phyloP scores from a whole-genome alignment of 768 basidiomycete genomes.

The Tubosaeta brunneosetosa region DNA sequence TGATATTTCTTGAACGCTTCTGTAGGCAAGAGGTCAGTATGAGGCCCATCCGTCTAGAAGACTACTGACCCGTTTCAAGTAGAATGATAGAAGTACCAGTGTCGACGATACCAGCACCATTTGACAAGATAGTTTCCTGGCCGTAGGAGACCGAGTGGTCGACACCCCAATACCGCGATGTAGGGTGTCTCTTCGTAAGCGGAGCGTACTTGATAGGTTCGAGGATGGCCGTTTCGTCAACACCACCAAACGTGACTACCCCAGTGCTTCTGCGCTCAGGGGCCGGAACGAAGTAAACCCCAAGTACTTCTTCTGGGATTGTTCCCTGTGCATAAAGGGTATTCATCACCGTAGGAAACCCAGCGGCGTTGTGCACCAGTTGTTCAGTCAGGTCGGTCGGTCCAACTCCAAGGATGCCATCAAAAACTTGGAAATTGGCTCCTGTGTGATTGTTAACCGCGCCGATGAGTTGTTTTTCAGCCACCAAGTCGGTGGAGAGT shows the following conservation, averaged over 20 bases:
- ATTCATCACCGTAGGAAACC: slow-evolving; percentile 32
- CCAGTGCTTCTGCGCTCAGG: slow-evolving; percentile 14
- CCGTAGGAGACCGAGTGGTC: slow-evolving; percentile 24
- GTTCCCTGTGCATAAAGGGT: slow-evolving; percentile 27
- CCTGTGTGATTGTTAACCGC: slow-evolving; percentile 17
- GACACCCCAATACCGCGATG: slow-evolving; percentile 28
- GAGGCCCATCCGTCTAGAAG: neutral
- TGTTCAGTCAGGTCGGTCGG: slow-evolving; percentile 30
- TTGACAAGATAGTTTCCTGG: slow-evolving; percentile 10
- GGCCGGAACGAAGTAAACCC: slow-evolving; percentile 29
- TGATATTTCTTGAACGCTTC: slow-evolving; percentile 19
- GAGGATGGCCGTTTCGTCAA: slow-evolving; percentile 11
- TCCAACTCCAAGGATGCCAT: slow-evolving; percentile 20
- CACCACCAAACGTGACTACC: slow-evolving; percentile 22
- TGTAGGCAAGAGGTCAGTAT: neutral
- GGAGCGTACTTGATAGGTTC: slow-evolving; percentile 15
- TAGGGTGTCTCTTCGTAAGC: slow-evolving; percentile 14
- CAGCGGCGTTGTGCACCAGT: slow-evolving; percentile 7
- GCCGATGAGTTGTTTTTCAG: slow-evolving; percentile 5
- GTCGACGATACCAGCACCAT: slow-evolving; percentile 27
- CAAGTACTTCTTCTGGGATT: slow-evolving; percentile 24
- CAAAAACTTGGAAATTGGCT: neutral
- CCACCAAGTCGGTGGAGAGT: neutral
- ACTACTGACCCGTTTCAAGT: slow-evolving; percentile 11
- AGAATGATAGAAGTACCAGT: slow-evolving; percentile 25